Base-by-base conservation (phyloP, 2,329 filamentous ascomycete genomes). In the Penicillium occitanis region DNA sequence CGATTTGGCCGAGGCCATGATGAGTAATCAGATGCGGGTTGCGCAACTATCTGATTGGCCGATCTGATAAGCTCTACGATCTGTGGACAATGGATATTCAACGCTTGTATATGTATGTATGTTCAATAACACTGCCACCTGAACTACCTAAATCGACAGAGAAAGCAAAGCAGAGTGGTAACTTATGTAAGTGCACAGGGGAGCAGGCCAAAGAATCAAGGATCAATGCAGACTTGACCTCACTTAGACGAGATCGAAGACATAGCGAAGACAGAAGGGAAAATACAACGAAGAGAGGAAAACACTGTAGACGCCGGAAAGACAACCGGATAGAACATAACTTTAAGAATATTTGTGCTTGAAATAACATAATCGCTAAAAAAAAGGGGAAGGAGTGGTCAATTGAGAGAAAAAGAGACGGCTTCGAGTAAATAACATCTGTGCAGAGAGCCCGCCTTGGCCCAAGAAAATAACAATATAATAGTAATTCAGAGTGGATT, bases 351-450 rank as follows among this genome's bases (percentile, higher is more conserved):
- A 40, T 37, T 55, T 57, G 53, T 40, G 30, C 30, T 57, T 37
- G 53, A 14, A 57, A 25, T 37, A 25, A 57, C 53, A 25, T n/a
- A 57, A 3, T 37, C 53, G 53, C 53, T 57, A 57, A 25, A 14
- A 19, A 19, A 37, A 17, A 4, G 25, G 33, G 10, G 35, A 57
- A 11, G 40, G 30, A 40, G 33, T 37, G 53, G 25, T 8, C 33
- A 40, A 57, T 40, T 42, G 17, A 37, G 50, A 60, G 63, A 64
- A 67, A 22, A 19, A 48, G 51, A 66, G 67, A 64, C 10, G 33
- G 53, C 53, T 40, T 40, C 19, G 33, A 25, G 40, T 14, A 57
- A 57, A 57, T 10, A 46, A 53, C 62, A 58, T 55, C 51, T 55
- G 50, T 46, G 59, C 64, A 66, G 51, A 50, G 30, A 57, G 33